phyloP scores from a whole-genome alignment of 805 yeast species.

The Candida koratica region DNA sequence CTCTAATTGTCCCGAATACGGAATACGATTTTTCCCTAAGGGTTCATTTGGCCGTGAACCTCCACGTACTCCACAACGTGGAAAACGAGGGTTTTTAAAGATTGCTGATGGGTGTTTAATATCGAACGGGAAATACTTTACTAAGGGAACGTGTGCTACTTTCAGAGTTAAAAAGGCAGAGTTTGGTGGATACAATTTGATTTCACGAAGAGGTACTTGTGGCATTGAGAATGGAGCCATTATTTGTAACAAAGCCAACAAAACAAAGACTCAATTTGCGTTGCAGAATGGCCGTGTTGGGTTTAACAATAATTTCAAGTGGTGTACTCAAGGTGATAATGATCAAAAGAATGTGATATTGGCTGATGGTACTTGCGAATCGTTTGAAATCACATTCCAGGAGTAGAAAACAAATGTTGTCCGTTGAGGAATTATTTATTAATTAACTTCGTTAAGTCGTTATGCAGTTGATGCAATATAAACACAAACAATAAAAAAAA shows the following conservation, averaged over 20 bases:
- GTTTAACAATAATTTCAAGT: constrained; percentile 57
- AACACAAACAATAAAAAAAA: constrained; percentile 23
- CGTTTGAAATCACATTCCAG: constrained; percentile 9
- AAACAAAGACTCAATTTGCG: constrained; percentile 36
- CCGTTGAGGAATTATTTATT: constrained; percentile 20
- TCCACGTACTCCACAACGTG: constrained; percentile 10
- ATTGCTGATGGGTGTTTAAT: constrained; percentile 64
- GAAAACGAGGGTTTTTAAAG: constrained; percentile 12
- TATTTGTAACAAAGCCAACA: constrained; percentile 18
- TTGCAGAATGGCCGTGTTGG: constrained; percentile 43
- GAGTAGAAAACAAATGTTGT: not conserved
- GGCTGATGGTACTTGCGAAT: constrained; percentile 21
- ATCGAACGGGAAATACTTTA: constrained; percentile 81
- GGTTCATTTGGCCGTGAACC: constrained; percentile 21
- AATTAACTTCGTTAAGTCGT: constrained; percentile 17
- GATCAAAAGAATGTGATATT: constrained; percentile 15
- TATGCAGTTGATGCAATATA: constrained; percentile 45
- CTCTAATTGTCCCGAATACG: constrained; percentile 57
- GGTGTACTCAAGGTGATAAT: constrained; percentile 47
- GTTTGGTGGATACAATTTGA: constrained; percentile 70
- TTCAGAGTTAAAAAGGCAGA: constrained; percentile 53
- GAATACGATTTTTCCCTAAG: constrained; percentile 70
- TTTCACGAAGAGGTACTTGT: constrained; percentile 73
- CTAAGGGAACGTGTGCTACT: constrained; percentile 81
- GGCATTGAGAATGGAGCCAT: constrained; percentile 34